Conservation (phyloP, 2,329 filamentous ascomycete species). For the Xylaria sp. region DNA sequence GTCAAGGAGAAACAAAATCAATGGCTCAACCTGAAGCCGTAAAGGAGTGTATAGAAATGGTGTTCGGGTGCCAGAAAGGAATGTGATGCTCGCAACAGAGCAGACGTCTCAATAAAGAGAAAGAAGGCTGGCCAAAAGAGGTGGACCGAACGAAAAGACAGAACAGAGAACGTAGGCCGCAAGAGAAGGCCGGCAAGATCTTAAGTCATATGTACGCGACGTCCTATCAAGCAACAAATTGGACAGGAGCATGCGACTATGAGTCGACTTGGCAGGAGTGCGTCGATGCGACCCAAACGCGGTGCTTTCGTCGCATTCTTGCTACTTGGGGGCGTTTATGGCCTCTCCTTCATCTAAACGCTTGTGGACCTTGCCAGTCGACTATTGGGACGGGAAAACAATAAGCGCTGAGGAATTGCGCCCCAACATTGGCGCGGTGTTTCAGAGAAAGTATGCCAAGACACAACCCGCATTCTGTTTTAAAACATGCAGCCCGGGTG, state of each 20-base stretch:
- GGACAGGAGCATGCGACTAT: not conserved
- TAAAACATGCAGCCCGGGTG: constrained; percentile 3
- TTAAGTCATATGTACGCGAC: constrained; percentile 2
- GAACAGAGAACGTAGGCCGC: not conserved
- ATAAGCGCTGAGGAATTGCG: constrained; percentile 15
- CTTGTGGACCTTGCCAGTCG: not conserved
- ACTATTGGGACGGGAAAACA: not conserved
- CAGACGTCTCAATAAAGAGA: not conserved
- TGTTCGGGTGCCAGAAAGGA: constrained; percentile 12
- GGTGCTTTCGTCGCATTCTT: not conserved
- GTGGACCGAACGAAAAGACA: not conserved
- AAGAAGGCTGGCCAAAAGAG: constrained; percentile 3
- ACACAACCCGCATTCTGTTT: constrained; percentile 18
- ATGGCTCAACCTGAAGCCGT: constrained; percentile 19
- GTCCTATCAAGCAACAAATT: constrained; percentile 12
- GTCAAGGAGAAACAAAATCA: constrained; percentile 1
- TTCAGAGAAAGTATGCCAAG: constrained; percentile 23
- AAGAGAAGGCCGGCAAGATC: not conserved
- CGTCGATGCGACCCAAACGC: not conserved
- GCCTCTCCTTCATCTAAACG: constrained; percentile 19
- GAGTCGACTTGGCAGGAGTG: constrained; percentile 16
- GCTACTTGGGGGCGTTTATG: constrained; percentile 1
- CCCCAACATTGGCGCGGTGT: constrained; percentile 4
- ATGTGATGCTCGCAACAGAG: constrained; percentile 16
- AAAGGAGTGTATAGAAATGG: constrained; percentile 5